Conservation (phyloP, 177 flowering plant species). For the Tripterygium wilfordii region DNA sequence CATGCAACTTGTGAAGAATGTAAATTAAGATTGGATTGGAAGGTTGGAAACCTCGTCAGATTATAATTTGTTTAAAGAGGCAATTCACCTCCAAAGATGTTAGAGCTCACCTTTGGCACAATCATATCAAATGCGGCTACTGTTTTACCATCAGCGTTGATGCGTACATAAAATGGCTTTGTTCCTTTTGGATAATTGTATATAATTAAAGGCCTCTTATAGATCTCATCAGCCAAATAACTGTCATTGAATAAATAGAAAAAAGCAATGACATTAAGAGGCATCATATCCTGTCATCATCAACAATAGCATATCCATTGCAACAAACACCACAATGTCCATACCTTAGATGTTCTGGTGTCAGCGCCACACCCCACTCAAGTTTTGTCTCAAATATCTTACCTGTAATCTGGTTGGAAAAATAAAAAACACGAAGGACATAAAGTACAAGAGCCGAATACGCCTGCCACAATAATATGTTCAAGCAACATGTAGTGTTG, state of each 20-base stretch:
- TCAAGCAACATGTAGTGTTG: slow-evolving; percentile 2
- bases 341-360: slow-evolving; percentile 80
- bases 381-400: slow-evolving; percentile 38
- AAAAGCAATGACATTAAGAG: too few relatives aligned
- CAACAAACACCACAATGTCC: too few relatives aligned
- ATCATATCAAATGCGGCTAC: slow-evolving; percentile 80
- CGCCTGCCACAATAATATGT: background rate
- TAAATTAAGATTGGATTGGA: too few relatives aligned
- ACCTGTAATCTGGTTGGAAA: slow-evolving; percentile 33
- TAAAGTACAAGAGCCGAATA: background rate
- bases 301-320: too few relatives aligned
- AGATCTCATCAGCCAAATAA: slow-evolving; percentile 65
- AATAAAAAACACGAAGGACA: too few relatives aligned
- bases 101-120: slow-evolving; percentile 73
- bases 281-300: too few relatives aligned
- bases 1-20: too few relatives aligned
- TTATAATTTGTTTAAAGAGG: too few relatives aligned
- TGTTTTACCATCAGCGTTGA: slow-evolving; percentile 68
- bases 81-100: too few relatives aligned
- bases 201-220: slow-evolving; percentile 61
- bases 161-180: slow-evolving; percentile 63
- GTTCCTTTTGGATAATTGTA: slow-evolving; percentile 69
- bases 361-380: slow-evolving; percentile 61
- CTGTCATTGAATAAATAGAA: slow-evolving; percentile 33
- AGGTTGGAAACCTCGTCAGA: too few relatives aligned